Base-by-base conservation (phyloP, 345 rosid species). In the Lumnitzera racemosa region DNA sequence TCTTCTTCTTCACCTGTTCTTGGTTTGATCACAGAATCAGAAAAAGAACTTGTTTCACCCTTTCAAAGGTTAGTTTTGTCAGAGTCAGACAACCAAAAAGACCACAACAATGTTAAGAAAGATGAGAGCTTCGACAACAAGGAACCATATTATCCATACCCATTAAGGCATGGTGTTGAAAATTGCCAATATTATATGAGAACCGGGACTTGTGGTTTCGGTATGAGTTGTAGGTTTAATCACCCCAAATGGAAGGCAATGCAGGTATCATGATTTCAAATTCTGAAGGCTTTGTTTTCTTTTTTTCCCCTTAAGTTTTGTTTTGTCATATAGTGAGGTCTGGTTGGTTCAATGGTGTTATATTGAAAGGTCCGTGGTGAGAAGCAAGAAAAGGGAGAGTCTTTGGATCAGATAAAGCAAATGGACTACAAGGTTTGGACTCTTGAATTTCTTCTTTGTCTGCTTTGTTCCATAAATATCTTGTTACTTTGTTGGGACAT, bases 371-470 rank as follows among this genome's bases (percentile, higher is more conserved):
- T 46, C n/a, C 43, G 31, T 27, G 59, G n/a, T 8, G 55, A 55
- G 53, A 65, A 70, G 64, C 53, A 48, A 10, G 49, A 67, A 29
- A 53, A 47, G 50, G 73, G 59, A 54, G 64, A 46, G 65, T 43
- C 51, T 56, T 20, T 12, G 57, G 63, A 56, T 62, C 65, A 61
- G 23, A 61, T 43, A 15, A 47, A 49, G 48, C 65, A 47, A 54
- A 65, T 64, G 57, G 69, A 65, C 47, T 67, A 73, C 78, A 70
- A 77, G 78, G 81, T 73, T 53, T 51, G 64, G 41, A 54, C 12
- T 9, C 43, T 36, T 36, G 43, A 36, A 36, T 36, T 36, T 36
- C 43, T 1, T 36, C 7, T 50, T 58, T 53, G 17, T 23, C 29
- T 36, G 11, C 9, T 23, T 48, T 50, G 25, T 53, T 57, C 46